phyloP scores from a whole-genome alignment of 2,329 filamentous ascomycete species.

The Plenodomus biglobosus region DNA sequence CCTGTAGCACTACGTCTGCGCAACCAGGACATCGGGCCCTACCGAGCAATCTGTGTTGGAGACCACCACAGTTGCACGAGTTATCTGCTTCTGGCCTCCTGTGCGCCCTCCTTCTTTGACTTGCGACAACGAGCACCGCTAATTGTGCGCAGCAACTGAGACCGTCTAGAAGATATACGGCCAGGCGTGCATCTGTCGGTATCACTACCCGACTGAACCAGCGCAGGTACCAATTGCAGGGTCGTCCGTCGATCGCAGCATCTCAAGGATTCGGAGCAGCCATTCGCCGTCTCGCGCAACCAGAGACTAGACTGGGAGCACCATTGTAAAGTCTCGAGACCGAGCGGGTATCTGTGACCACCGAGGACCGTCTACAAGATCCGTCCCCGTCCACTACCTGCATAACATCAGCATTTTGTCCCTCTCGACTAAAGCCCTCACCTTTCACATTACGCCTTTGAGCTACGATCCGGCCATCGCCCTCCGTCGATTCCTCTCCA shows the following conservation, averaged over 20 bases:
- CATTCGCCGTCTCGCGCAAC: constrained; percentile 33
- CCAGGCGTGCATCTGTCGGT: constrained; percentile 48
- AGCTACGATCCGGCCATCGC: constrained; percentile 39
- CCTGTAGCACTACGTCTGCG: constrained; percentile 51
- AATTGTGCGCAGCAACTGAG: constrained; percentile 43
- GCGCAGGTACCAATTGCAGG: constrained; percentile 43
- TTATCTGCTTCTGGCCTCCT: constrained; percentile 41
- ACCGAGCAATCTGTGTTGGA: constrained; percentile 42
- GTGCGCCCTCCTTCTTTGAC: constrained; percentile 45
- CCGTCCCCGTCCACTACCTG: constrained; percentile 34
- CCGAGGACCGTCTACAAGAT: constrained; percentile 35
- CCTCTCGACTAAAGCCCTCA: constrained; percentile 30
- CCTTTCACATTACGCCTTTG: constrained; percentile 34
- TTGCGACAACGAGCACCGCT: constrained; percentile 43
- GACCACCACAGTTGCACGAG: constrained; percentile 41
- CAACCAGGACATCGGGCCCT: constrained; percentile 50
- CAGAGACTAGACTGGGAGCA: constrained; percentile 34
- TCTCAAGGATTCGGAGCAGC: constrained; percentile 31
- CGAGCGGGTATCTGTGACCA: constrained; percentile 32
- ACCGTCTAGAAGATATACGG: constrained; percentile 49
- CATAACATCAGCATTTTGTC: constrained; percentile 39
- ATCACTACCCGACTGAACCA: constrained; percentile 41
- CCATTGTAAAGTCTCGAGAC: constrained; percentile 32
- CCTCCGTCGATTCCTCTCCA: constrained; percentile 55
- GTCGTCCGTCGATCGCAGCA: constrained; percentile 30